Conservation (phyloP, 495 filamentous ascomycete genomes). For the Podospora pseudoanserina region DNA sequence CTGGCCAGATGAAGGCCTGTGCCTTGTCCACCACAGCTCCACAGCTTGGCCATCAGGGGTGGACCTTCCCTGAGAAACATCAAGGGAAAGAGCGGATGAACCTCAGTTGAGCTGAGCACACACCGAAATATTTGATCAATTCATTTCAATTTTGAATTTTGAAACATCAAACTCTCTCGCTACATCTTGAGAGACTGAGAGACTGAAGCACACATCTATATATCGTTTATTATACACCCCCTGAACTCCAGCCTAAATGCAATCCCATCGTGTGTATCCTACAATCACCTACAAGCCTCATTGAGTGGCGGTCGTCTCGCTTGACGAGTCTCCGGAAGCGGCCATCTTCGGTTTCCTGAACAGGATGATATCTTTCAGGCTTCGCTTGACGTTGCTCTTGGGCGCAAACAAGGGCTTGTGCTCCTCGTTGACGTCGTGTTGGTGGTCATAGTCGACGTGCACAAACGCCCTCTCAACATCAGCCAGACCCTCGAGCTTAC, state of each 20-base stretch:
- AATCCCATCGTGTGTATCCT: neutral
- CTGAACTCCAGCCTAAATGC: neutral
- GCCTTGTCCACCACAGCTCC: neutral
- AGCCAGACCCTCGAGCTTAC: conserved; percentile 52
- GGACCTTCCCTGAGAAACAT: neutral
- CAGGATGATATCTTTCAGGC: conserved; percentile 38
- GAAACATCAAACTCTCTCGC: neutral
- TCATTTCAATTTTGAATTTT: neutral
- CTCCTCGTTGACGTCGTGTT: conserved; percentile 49
- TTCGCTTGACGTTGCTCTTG: conserved; percentile 29
- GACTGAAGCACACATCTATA: neutral
- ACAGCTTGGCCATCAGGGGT: neutral
- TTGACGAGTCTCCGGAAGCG: neutral
- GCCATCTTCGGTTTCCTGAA: conserved; percentile 35
- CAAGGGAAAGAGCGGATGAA: neutral
- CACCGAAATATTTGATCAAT: neutral
- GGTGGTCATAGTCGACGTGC: conserved; percentile 53
- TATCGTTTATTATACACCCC: neutral
- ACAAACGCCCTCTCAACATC: conserved; percentile 56
- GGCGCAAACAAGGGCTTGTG: conserved; percentile 53
- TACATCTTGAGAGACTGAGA: neutral
- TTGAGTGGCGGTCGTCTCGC: neutral
- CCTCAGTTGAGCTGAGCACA: neutral
- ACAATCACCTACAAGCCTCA: neutral
- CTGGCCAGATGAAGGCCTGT: neutral